These are phyloP conservation scores for Rhodosporidiobolus sp. DNA, from an alignment of 768 basidiomycete species.

Conservation along the genomic window DNA sequence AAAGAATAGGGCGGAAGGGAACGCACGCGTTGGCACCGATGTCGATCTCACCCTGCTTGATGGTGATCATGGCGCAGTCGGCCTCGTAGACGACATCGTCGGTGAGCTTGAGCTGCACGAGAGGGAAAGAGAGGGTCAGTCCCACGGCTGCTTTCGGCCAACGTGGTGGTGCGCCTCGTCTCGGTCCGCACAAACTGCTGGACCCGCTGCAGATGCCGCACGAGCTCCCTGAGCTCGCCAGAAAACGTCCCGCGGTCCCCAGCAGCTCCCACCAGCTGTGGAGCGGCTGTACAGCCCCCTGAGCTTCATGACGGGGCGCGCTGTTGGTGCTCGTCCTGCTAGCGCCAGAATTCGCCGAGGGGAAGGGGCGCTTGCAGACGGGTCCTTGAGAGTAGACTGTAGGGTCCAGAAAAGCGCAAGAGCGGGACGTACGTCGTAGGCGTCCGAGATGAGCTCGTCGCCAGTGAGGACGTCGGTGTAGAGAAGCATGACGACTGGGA, in stretches of 20 bases:
- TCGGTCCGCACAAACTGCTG: too few species aligned
- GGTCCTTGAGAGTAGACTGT: background rate
- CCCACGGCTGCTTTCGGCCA: background rate
- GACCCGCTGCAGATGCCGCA: too few species aligned
- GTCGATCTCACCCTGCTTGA: conserved; percentile 68
- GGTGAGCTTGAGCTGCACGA: conserved; percentile 52
- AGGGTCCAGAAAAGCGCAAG: too few species aligned
- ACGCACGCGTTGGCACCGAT: conserved; percentile 62
- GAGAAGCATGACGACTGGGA: conserved; percentile 47
- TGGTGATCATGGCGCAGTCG: conserved; percentile 42
- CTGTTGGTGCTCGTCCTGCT: too few species aligned
- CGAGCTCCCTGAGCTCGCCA: too few species aligned
- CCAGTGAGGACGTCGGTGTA: conserved; percentile 50
- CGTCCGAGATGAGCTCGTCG: conserved; percentile 54
- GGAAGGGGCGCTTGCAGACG: too few species aligned
- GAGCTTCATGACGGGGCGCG: too few species aligned
- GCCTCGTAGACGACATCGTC: conserved; percentile 76
- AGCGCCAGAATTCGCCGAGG: too few species aligned
- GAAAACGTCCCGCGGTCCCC: too few species aligned
- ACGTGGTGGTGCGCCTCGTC: background rate
- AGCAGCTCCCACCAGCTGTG: too few species aligned
- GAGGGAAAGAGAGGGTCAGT: background rate
- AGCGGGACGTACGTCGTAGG: conserved; percentile 48
- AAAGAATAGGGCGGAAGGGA: conserved; percentile 4
- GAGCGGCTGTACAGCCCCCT: too few species aligned